These are phyloP conservation scores for Paxillus ammoniavirescens DNA, from an alignment of 768 basidiomycete species.

Conservation along the genomic window DNA sequence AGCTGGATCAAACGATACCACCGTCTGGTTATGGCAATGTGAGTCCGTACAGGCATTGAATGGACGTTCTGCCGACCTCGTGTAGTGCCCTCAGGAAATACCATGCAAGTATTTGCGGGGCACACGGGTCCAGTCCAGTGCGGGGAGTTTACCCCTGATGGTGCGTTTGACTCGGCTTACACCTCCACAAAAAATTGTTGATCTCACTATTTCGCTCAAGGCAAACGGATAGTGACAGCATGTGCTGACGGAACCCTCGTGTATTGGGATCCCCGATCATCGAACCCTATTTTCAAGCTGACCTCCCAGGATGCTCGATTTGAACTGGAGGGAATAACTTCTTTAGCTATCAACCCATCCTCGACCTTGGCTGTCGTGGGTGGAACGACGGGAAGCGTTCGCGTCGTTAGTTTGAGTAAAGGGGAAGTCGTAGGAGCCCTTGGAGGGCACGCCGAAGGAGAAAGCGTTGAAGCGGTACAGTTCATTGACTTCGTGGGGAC, in stretches of 20 bases:
- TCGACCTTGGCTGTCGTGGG: conserved; percentile 93
- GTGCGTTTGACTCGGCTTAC: conserved; percentile 33
- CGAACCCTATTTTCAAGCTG: conserved; percentile 81
- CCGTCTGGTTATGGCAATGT: conserved; percentile 98
- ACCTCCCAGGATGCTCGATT: conserved; percentile 70
- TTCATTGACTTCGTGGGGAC: conserved; percentile 77
- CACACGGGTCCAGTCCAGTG: conserved; percentile 83
- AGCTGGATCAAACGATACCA: conserved; percentile 90
- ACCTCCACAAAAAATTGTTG: background rate
- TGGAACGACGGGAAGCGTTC: conserved; percentile 79
- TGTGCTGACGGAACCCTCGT: conserved; percentile 80
- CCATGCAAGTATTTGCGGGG: conserved; percentile 94
- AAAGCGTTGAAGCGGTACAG: conserved; percentile 83
- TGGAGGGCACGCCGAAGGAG: conserved; percentile 80
- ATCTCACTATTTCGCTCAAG: conserved; percentile 34
- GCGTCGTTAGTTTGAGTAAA: conserved; percentile 83
- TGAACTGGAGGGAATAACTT: conserved; percentile 79
- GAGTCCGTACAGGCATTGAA: conserved; percentile 25
- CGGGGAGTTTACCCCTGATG: conserved; percentile 91
- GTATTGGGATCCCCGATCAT: conserved; percentile 86
- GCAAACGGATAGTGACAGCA: conserved; percentile 87
- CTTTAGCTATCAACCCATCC: conserved; percentile 78
- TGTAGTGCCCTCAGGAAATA: conserved; percentile 89
- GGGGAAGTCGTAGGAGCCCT: conserved; percentile 79
- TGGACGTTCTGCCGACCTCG: conserved; percentile 1